A percentile compares a stretch with the other conserved stretches of the same genome.
Conservation (phyloP, 495 filamentous ascomycete genomes). For the Hypoxylon trugodes region DNA sequence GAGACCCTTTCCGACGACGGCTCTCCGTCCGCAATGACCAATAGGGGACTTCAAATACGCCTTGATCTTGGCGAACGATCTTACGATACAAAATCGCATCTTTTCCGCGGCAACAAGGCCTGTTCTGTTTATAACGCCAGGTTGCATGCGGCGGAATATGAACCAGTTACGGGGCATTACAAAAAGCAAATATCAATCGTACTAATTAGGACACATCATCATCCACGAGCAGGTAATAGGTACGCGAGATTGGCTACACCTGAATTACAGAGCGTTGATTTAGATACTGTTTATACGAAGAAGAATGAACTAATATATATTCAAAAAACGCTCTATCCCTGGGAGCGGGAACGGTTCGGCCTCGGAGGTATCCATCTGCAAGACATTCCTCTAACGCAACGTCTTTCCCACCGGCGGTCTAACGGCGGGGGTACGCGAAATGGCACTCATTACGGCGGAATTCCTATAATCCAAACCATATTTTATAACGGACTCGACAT, state of each 20-base stretch:
- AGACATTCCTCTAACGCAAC: conserved; percentile 11
- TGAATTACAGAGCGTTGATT: background rate
- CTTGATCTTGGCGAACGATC: background rate
- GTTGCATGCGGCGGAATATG: background rate
- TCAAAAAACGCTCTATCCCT: conserved; percentile 3
- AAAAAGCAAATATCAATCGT: conserved; percentile 4
- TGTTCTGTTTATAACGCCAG: background rate
- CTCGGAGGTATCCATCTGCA: conserved; percentile 19
- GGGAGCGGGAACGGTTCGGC: conserved; percentile 13
- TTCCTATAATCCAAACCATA: too few species aligned
- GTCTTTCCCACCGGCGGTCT: background rate
- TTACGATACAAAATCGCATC: conserved; percentile 5
- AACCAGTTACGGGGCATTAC: background rate
- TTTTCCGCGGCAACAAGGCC: background rate
- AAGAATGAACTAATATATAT: conserved; percentile 18
- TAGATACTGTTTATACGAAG: background rate
- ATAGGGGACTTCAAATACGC: conserved; percentile 19
- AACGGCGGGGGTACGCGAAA: too few species aligned
- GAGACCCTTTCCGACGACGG: conserved; percentile 7
- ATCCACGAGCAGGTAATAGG: background rate
- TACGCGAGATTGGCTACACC: conserved; percentile 19
- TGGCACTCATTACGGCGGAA: too few species aligned
- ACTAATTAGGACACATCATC: background rate
- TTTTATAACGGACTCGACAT: too few species aligned
- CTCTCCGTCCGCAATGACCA: conserved; percentile 19